Percentiles rank a stretch among this genome's conserved stretches.
Conservation (phyloP, 257 asterid genomes). For the Nicotiana attenuata region DNA sequence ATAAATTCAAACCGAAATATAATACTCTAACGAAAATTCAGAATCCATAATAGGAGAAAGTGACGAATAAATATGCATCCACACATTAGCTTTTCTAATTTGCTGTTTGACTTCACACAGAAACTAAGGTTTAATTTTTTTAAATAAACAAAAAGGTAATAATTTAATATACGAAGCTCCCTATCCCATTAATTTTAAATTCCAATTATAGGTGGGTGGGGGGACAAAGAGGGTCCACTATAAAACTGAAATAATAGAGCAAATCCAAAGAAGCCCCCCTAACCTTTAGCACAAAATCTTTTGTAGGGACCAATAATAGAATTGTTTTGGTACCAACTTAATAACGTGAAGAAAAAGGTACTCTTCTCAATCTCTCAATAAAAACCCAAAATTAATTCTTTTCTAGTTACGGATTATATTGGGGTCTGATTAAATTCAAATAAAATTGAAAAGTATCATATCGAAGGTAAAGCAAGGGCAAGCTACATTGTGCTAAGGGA, state of each 20-base stretch:
- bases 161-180: not conserved
- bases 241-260: slow-evolving; percentile 7
- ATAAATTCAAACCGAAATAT: too few relatives aligned
- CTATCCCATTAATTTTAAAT: not conserved
- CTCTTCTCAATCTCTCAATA: not conserved
- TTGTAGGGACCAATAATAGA: slow-evolving; percentile 36
- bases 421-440: too few relatives aligned
- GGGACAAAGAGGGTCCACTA: slow-evolving; percentile 9
- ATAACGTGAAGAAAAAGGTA: slow-evolving; percentile 26
- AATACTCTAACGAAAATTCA: too few relatives aligned
- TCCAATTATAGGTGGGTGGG: not conserved
- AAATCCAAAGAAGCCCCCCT: slow-evolving; percentile 16
- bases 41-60: not conserved
- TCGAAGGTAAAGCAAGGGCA: too few relatives aligned
- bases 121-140: not conserved
- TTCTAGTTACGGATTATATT: too few relatives aligned
- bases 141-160: too few relatives aligned
- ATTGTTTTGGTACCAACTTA: slow-evolving; percentile 12
- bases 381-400: too few relatives aligned
- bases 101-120: not conserved
- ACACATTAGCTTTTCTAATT: not conserved
- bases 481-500: too few relatives aligned
- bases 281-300: slow-evolving; percentile 33
- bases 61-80: not conserved
- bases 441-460: too few relatives aligned